Conservation (phyloP, 345 rosid genomes). For the Brassica carinata region DNA sequence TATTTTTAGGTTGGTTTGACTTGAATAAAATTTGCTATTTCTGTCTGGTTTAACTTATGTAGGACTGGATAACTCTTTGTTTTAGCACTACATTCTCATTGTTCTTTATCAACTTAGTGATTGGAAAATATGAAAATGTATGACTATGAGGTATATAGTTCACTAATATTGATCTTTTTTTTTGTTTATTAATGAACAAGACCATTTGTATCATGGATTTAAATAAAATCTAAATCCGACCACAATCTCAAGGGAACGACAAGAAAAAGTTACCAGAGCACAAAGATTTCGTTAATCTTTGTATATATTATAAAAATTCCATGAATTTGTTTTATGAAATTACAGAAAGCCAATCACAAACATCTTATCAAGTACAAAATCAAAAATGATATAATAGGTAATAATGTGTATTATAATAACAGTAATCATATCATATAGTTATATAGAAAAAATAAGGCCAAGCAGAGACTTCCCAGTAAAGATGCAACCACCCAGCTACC, state of each 20-base stretch:
- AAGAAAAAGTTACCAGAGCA: background rate
- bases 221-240: background rate
- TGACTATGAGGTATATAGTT: background rate
- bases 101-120: too few species aligned
- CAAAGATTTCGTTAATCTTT: background rate
- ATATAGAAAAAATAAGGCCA: conserved; percentile 24
- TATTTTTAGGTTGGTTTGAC: background rate
- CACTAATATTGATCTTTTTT: background rate
- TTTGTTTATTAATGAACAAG: background rate
- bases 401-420: conserved; percentile 29
- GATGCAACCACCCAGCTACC: conserved; percentile 12
- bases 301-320: background rate
- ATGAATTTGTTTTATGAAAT: conserved; percentile 23
- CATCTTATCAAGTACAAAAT: conserved; percentile 13
- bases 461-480: conserved; percentile 32
- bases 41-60: background rate
- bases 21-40: background rate
- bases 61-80: background rate
- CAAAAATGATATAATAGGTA: conserved; percentile 25
- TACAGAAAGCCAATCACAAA: conserved; percentile 28
- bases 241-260: background rate
- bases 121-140: background rate
- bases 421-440: conserved; percentile 21
- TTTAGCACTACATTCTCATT: background rate
- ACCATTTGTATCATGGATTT: background rate